Evolutionary conservation across 768 basidiomycete species (phyloP).

Genomic region (Auricularia sp.): DNA sequence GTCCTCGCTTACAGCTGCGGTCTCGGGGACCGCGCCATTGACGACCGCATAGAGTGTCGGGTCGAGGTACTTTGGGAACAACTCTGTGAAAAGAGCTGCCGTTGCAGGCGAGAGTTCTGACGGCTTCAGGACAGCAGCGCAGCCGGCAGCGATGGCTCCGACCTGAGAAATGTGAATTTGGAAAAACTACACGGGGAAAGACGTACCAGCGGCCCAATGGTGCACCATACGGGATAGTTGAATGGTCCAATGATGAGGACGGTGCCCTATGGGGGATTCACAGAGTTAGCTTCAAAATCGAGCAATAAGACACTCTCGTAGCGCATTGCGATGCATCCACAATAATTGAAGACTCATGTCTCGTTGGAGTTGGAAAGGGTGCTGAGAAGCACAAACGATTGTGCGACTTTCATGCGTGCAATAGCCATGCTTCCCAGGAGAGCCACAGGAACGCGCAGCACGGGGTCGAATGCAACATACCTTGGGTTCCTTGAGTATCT

Average conservation of each 20-base stretch:
- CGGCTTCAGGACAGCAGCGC: constrained; percentile 62
- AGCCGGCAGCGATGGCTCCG: constrained; percentile 74
- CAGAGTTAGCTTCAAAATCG: too few relatives aligned
- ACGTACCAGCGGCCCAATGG: constrained; percentile 48
- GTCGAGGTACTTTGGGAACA: constrained; percentile 71
- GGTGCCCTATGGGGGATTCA: constrained; percentile 30
- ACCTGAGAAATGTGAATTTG: constrained; percentile 9
- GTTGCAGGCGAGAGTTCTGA: constrained; percentile 56
- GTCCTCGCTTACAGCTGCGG: constrained; percentile 34
- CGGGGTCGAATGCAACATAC: constrained; percentile 3
- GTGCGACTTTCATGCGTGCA: neutral
- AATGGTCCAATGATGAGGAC: constrained; percentile 65
- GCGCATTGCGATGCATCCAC: neutral
- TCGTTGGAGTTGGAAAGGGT: too few relatives aligned
- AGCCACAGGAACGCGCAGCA: too few relatives aligned
- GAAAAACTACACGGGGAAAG: constrained; percentile 29
- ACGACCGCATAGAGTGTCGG: constrained; percentile 52
- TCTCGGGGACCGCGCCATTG: constrained; percentile 58
- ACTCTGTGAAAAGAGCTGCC: constrained; percentile 50
- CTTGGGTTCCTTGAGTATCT: constrained; percentile 66
- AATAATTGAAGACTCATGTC: too few relatives aligned
- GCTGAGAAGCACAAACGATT: neutral
- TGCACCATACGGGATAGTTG: constrained; percentile 63
- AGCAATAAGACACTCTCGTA: neutral
- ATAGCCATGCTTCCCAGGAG: too few relatives aligned